phyloP scores from a whole-genome alignment of 108 stramenopile genomes.

The Conticribra guillardii region DNA sequence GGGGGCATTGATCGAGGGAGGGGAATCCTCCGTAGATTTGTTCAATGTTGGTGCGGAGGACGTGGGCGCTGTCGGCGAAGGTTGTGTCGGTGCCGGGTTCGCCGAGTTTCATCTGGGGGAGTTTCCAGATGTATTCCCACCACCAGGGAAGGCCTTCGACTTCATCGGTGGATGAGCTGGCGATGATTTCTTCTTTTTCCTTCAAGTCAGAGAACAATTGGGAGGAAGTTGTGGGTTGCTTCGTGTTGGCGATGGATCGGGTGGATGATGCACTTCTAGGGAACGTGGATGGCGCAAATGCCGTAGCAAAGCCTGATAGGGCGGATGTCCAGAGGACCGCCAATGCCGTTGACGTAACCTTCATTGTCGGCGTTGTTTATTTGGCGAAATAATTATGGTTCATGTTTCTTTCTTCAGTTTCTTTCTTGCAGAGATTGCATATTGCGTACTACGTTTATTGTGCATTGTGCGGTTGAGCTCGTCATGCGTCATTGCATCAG shows the following conservation, averaged over 20 bases:
- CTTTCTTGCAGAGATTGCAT: too few species aligned
- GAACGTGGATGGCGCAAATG: constrained; percentile 6
- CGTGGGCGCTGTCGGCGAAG: constrained; percentile 85
- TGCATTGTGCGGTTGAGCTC: too few species aligned
- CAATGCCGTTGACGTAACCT: neutral
- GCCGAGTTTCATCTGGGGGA: constrained; percentile 68
- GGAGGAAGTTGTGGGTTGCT: neutral
- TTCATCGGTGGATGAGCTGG: neutral
- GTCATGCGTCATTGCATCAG: too few species aligned
- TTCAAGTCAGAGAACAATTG: neutral
- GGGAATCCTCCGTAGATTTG: constrained; percentile 96
- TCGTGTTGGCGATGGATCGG: neutral
- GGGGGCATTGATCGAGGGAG: constrained; percentile 85
- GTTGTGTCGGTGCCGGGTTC: constrained; percentile 67
- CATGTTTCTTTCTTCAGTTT: too few species aligned
- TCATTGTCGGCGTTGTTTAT: constrained; percentile 1
- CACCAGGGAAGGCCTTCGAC: constrained; percentile 86
- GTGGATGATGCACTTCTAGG: too few species aligned
- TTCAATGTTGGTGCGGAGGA: constrained; percentile 90
- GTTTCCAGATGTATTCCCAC: constrained; percentile 88
- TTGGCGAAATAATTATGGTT: too few species aligned
- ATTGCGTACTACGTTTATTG: too few species aligned
- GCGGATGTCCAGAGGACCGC: constrained; percentile 7
- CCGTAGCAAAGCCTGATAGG: neutral
- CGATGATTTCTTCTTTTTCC: constrained; percentile 21